Conservation (phyloP, 257 asterid species). For the Leptodermis oblonga region DNA sequence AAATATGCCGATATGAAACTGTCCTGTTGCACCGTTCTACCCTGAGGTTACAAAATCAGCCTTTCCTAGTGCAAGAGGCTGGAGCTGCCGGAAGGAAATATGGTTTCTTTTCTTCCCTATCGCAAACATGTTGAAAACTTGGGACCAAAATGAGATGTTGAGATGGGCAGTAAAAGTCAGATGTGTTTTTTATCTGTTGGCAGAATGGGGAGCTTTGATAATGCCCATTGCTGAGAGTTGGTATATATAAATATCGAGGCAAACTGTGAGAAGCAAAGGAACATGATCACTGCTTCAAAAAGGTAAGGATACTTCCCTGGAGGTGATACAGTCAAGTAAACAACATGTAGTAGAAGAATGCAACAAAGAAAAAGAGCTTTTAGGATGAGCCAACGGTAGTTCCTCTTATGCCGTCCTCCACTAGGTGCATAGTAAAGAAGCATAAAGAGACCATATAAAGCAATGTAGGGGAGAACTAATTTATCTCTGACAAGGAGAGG, state of each 20-base stretch:
- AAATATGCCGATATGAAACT: background rate
- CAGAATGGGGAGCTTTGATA: conserved; percentile 29
- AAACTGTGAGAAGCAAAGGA: conserved; percentile 78
- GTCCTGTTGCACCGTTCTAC: background rate
- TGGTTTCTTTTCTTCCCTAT: background rate
- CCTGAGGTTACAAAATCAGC: background rate
- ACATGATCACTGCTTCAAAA: conserved; percentile 85
- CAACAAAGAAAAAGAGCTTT: conserved; percentile 38
- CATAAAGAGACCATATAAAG: conserved; percentile 63
- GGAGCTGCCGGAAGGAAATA: background rate
- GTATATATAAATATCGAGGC: conserved; percentile 41
- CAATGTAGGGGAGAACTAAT: conserved; percentile 55
- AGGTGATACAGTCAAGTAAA: conserved; percentile 64
- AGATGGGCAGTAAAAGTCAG: conserved; percentile 21
- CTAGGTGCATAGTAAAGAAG: conserved; percentile 63
- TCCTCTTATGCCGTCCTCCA: conserved; percentile 40
- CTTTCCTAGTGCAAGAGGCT: background rate
- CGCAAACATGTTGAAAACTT: background rate
- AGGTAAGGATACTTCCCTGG: conserved; percentile 78
- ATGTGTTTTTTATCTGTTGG: conserved; percentile 44
- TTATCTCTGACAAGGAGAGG: conserved; percentile 85
- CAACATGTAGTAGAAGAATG: conserved; percentile 58
- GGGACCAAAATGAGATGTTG: background rate
- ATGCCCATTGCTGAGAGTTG: conserved; percentile 62
- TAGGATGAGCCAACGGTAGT: conserved; percentile 22